phyloP scores from a whole-genome alignment of 192 early-diverging fungal species.

The Entophlyctis luteolus region DNA sequence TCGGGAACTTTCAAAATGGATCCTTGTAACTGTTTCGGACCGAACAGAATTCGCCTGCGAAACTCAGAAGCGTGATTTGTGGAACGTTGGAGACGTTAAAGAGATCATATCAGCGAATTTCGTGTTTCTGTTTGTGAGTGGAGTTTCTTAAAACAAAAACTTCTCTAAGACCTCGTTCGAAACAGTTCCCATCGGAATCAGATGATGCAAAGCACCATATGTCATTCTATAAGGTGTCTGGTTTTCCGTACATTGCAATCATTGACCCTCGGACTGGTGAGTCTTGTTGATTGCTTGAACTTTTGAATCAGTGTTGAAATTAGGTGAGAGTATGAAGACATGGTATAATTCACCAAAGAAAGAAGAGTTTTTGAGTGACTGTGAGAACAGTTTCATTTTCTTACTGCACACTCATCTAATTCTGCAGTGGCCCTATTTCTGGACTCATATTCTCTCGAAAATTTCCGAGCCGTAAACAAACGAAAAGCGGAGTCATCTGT shows the following conservation, averaged over 20 bases:
- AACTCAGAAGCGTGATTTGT: constrained; percentile 88
- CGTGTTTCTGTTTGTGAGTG: constrained; percentile 75
- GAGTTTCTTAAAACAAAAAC: neutral
- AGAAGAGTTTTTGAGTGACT: constrained; percentile 69
- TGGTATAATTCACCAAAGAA: constrained; percentile 59
- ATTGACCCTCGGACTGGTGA: constrained; percentile 85
- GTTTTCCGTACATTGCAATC: constrained; percentile 80
- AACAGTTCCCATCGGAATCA: constrained; percentile 55
- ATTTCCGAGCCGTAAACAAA: constrained; percentile 20
- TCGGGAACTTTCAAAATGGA: constrained; percentile 73
- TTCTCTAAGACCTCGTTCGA: neutral
- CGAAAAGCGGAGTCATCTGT: constrained; percentile 16
- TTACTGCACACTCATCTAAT: neutral
- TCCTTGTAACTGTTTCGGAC: constrained; percentile 57
- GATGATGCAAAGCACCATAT: constrained; percentile 68
- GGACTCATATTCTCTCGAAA: constrained; percentile 62
- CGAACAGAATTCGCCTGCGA: constrained; percentile 82
- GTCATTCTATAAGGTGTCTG: constrained; percentile 66
- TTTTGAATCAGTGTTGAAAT: neutral
- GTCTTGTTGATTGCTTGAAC: neutral
- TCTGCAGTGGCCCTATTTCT: constrained; percentile 20
- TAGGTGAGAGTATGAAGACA: constrained; percentile 71
- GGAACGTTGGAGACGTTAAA: constrained; percentile 75
- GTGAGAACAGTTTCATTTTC: constrained; percentile 41
- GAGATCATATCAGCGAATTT: constrained; percentile 74